Percentiles rank a stretch among this genome's conserved stretches.
These are phyloP conservation scores for Starmera quercuum DNA, from an alignment of 805 yeast genomes.

Conservation along the genomic window DNA sequence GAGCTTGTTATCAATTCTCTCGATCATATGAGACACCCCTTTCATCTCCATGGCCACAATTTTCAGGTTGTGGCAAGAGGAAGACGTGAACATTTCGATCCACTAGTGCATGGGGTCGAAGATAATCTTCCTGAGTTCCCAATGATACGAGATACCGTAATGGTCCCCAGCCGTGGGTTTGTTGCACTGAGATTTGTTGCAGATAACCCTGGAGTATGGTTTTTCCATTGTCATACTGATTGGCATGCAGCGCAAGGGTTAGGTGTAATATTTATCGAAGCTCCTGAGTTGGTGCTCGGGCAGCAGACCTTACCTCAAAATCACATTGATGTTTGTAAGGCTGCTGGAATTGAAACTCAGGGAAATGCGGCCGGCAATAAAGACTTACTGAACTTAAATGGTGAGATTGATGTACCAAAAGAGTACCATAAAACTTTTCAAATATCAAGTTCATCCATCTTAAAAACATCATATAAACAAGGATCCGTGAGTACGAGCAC, in stretches of 20 bases:
- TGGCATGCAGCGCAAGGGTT: conserved; percentile 82
- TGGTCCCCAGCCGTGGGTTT: conserved; percentile 59
- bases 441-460: no score
- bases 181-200: conserved; percentile 66
- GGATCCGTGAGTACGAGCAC: no score
- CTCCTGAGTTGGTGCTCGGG: conserved; percentile 47
- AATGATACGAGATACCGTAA: conserved; percentile 63
- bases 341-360: conserved; percentile 32
- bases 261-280: conserved; percentile 63
- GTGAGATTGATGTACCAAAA: conserved; percentile 21
- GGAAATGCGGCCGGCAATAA: conserved; percentile 70
- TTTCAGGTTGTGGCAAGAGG: conserved; percentile 56
- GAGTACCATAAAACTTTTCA: no score
- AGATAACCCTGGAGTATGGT: conserved; percentile 90
- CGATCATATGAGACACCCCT: conserved; percentile 75
- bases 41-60: conserved; percentile 70
- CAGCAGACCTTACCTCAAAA: conserved; percentile 31
- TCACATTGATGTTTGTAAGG: conserved; percentile 41
- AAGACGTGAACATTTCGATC: conserved; percentile 24
- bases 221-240: conserved; percentile 86
- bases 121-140: conserved; percentile 44
- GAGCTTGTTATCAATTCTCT: conserved; percentile 71
- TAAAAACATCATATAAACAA: no score
- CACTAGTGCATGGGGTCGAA: neutral
- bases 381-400: conserved; percentile 47